Evolutionary conservation across 108 stramenopile genomes (phyloP), one percentile per base, ranked within the genome.

Genomic region (Cyclostephanos invisitatus): DNA sequence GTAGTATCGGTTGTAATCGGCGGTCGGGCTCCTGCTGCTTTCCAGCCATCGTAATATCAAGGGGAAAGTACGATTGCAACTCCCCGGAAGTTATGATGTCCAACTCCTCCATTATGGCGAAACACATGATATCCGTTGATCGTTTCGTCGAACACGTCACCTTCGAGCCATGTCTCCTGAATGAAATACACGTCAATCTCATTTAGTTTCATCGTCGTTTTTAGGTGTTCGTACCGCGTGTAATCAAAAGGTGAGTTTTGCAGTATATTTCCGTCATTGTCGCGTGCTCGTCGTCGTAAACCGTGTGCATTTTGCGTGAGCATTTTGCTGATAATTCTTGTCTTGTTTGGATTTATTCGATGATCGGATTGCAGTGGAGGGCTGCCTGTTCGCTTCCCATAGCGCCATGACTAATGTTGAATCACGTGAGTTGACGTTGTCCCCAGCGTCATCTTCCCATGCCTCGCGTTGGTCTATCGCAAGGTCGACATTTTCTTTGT

Each of bases 61-160:
- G 56, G 56, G 11, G 56, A 57, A 14, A 57, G 14, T 57, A 57
- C 3, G 56, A 57, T 57, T 57, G 56, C 56, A 57, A 57, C 56
- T 11, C 56, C 56, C 0, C 56, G 56, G 32, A 57, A 57, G 18
- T 32, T 29, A 20, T 57, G 56, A 35, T 57, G 11, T 29, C 56
- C 56, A 32, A 35, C 3, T 14, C 14, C 56, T 18, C 32, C 32
- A 17, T 57, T 57, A 35, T 57, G 56, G 2, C 56, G 0, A 57
- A 57, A 57, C 2, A 57, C 18, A 20, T 57, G 56, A 15, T 46
- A 46, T 14, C 44, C 44, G 14, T 46, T 46, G 15, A 46, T 46
- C 44, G 44, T 46, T 15, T 46, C 44, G 15, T 46, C 44, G 14
- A 15, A 46, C 3, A 46, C 44, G 14, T 46, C 44, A 3, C 44